Evolutionary conservation across 768 basidiomycete species (phyloP).

Genomic region (Leccinum uliginosum): DNA sequence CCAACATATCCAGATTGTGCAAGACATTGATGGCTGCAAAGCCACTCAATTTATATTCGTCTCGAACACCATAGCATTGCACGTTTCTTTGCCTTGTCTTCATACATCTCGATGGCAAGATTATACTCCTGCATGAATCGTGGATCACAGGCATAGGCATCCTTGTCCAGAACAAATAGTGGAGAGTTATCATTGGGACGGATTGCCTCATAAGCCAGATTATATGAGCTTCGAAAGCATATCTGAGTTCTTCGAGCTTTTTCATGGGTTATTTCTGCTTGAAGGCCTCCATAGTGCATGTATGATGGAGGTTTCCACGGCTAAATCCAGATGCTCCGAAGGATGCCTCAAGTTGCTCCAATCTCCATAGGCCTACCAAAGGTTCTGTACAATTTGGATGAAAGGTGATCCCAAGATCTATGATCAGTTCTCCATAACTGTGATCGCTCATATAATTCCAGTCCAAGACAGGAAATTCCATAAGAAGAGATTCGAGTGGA

Average conservation of each 20-base stretch:
- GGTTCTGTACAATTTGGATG: background rate
- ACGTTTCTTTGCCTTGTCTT: background rate
- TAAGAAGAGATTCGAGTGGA: background rate
- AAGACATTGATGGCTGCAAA: background rate
- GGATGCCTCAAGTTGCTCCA: background rate
- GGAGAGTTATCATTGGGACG: slow-evolving; percentile 1
- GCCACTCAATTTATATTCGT: slow-evolving; percentile 7
- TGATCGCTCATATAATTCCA: background rate
- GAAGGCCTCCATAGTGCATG: background rate
- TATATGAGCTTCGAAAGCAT: background rate
- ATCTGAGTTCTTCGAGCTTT: background rate
- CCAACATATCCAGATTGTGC: background rate
- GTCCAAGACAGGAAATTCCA: background rate
- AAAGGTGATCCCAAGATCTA: background rate
- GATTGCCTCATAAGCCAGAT: background rate
- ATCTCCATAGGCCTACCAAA: background rate
- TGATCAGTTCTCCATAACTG: background rate
- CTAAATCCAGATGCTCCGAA: background rate
- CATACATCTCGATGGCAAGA: background rate
- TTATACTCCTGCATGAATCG: background rate
- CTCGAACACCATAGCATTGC: slow-evolving; percentile 6
- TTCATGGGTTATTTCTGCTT: background rate
- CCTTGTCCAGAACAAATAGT: background rate
- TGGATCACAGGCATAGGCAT: background rate
- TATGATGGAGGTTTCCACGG: background rate